Conservation (phyloP, 257 asterid genomes). For the Solanum virginianum region DNA sequence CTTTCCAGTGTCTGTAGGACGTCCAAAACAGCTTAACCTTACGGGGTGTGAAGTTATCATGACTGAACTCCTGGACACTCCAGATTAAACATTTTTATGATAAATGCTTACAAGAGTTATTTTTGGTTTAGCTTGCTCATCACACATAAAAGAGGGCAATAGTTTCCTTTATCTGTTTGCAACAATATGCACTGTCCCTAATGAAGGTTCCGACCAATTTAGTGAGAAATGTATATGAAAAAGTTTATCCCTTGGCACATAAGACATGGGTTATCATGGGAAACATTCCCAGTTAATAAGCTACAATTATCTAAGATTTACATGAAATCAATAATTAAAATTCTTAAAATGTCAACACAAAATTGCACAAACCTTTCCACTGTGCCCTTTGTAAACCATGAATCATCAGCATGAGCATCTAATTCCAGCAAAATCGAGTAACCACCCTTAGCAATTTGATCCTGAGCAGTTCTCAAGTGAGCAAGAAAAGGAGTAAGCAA, state of each 20-base stretch:
- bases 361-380: slow-evolving; percentile 61
- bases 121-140: neutral
- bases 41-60: neutral
- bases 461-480: slow-evolving; percentile 80
- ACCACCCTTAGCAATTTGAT: slow-evolving; percentile 83
- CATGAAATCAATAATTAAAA: neutral
- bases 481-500: slow-evolving; percentile 88
- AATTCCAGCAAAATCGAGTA: slow-evolving; percentile 81
- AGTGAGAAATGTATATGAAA: neutral
- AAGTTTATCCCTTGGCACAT: neutral
- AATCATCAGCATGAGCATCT: slow-evolving; percentile 31
- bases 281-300: neutral
- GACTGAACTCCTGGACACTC: neutral
- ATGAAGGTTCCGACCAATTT: neutral
- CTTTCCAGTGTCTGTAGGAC: neutral
- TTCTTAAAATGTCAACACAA: neutral
- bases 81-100: neutral
- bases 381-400: slow-evolving; percentile 96
- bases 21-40: neutral
- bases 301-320: neutral
- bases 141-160: neutral
- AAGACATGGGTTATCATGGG: neutral
- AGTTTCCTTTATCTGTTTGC: neutral
- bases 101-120: neutral
- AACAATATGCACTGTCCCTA: neutral